Base-by-base conservation (phyloP, 495 filamentous ascomycete genomes). In the Annulohypoxylon nitens region DNA sequence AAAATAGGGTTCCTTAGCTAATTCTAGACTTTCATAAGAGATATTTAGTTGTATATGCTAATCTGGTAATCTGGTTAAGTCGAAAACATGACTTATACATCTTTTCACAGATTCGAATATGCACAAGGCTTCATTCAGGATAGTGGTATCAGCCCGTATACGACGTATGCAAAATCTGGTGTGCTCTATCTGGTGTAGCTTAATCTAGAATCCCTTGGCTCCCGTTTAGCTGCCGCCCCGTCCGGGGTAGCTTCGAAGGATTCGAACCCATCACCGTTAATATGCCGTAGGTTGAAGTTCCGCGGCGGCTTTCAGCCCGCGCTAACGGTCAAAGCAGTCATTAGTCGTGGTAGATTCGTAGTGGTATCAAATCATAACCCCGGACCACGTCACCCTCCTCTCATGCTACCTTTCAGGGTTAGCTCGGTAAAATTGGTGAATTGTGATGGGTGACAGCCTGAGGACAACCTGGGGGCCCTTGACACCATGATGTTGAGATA, bases 341-440 rank as follows among this genome's bases (percentile, higher is more conserved):
- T 60, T 43, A 43, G 78, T 80, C 14, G 87, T 30, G 30, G 30
- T 30, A 30, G 30, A 30, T 30, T 94, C 50, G 85, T 66, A 84
- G 81, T 51, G 88, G 89, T 67, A 92, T 95, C 70, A 84, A 86
- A 64, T 43, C 16, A 61, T 23, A 30, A 51, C 55, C 62, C 23
- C 1, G 25, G 16, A 36, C 58, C 62, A 74, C 61, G 71, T 70
- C 70, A 73, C 36, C 1, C 10, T 58, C 26, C 26, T 50, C 55
- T 74, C 65, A 66, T 66, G 9, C 20, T 61, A 2, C 36, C 55
- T 48, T 30, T 0, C 50, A 23, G 33, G 57, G 26, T 47, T 62
- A 60, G 58, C 39, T 47, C 43, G 16, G 43, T 47, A 18, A 5
- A 5, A 47, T 55, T 43, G 8, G 20, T 53, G 37, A 37, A 47